These are phyloP conservation scores for Chionographis japonica DNA, from an alignment of 106 monocot species.

Conservation along the genomic window DNA sequence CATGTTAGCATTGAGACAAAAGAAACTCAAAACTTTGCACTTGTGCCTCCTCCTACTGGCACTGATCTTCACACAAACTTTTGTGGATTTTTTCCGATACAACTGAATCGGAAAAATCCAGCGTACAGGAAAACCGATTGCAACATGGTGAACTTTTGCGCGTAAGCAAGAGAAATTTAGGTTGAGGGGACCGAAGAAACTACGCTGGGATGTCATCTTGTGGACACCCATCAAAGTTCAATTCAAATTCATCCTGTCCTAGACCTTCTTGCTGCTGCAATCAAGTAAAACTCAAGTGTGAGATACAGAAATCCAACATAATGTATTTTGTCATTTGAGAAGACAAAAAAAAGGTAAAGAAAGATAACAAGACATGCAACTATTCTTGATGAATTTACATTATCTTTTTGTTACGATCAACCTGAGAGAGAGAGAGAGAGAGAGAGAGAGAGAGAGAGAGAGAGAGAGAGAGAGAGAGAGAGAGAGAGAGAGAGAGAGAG, in stretches of 20 bases:
- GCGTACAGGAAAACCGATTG: no score
- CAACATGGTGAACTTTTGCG: no score
- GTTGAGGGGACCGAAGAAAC: not conserved
- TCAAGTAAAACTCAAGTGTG: not conserved
- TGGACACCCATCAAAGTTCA: constrained; percentile 3
- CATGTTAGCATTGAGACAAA: not conserved
- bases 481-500: no score
- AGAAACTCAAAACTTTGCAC: not conserved
- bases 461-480: no score
- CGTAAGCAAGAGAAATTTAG: no score
- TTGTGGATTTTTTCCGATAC: no score
- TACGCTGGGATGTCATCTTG: constrained; percentile 5
- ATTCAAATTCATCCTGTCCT: constrained; percentile 11
- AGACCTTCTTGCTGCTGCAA: constrained; percentile 14
- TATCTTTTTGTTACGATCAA: no score
- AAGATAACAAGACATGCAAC: not conserved
- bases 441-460: no score
- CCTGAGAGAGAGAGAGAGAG: no score
- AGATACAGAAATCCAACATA: not conserved
- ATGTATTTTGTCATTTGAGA: not conserved
- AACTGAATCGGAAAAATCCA: not conserved
- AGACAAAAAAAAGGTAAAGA: not conserved
- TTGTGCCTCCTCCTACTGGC: no score
- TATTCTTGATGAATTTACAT: no score
- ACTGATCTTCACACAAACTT: no score